Percentiles rank a stretch among this genome's conserved stretches.
Evolutionary conservation across 352 stramenopile genomes (phyloP).

Genomic region (Thraustochytrium sp.): DNA sequence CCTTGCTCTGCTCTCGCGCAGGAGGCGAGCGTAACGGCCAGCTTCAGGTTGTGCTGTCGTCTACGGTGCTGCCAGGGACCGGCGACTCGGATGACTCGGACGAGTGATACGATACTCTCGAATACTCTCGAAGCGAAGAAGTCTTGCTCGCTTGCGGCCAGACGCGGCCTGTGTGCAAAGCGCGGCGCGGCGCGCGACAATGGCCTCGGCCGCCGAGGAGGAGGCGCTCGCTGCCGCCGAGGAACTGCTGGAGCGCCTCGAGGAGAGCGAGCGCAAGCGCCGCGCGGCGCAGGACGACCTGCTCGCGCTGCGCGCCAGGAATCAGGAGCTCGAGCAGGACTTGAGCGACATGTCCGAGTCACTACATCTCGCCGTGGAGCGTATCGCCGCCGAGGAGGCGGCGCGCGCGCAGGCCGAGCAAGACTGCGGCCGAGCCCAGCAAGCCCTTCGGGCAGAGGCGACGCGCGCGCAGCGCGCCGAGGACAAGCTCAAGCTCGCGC

Average conservation of each 20-base stretch:
- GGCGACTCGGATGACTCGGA: no score
- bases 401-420: not conserved
- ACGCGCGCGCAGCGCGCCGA: not conserved
- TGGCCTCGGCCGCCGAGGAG: not conserved
- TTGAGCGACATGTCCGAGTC: not conserved
- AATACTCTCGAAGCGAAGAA: no score
- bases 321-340: not conserved
- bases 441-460: not conserved
- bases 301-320: not conserved
- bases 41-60: no score
- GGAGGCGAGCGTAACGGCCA: no score
- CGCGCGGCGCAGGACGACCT: not conserved
- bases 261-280: not conserved
- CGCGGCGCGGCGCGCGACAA: no score
- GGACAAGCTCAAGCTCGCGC: not conserved
- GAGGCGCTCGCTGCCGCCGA: slow-evolving; percentile 26
- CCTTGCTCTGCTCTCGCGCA: no score
- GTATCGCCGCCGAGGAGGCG: not conserved
- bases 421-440: not conserved
- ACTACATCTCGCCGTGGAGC: not conserved
- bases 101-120: no score
- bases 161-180: no score
- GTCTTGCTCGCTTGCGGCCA: no score
- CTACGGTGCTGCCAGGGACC: no score
- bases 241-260: slow-evolving; percentile 15